A percentile compares a stretch with the other conserved stretches of the same genome.
Conservation (phyloP, 2,329 filamentous ascomycete genomes). For the Sarocladium oryzae region DNA sequence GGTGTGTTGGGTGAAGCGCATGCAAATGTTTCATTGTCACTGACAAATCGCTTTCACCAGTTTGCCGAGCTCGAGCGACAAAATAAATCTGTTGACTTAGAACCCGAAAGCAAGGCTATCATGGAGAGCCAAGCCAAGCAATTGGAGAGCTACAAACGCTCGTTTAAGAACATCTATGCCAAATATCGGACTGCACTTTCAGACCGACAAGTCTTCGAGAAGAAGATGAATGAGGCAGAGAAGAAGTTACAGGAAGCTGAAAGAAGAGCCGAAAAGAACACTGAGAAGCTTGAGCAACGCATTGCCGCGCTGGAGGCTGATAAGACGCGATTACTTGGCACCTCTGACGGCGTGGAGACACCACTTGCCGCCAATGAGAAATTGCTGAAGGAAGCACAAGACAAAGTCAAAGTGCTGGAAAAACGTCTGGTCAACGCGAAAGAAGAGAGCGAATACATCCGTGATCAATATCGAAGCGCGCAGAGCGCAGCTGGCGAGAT, state of each 20-base stretch:
- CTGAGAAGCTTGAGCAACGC: slow-evolving; percentile 13
- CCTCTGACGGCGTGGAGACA: slow-evolving; percentile 17
- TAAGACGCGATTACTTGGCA: slow-evolving; percentile 19
- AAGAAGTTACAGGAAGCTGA: slow-evolving; percentile 25
- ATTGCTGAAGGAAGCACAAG: slow-evolving; percentile 29
- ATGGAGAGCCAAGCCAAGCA: slow-evolving; percentile 39
- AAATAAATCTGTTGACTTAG: slow-evolving; percentile 20
- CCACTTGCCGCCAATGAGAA: slow-evolving; percentile 21
- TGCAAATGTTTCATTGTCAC: too few relatives aligned
- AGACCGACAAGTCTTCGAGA: slow-evolving; percentile 43
- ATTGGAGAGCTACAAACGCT: slow-evolving; percentile 38
- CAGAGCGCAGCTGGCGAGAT: slow-evolving; percentile 45
- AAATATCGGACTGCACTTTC: slow-evolving; percentile 43
- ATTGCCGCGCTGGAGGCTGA: slow-evolving; percentile 30
- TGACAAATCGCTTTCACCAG: slow-evolving; percentile 7
- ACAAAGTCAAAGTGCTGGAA: slow-evolving; percentile 34
- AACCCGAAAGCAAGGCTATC: slow-evolving; percentile 31
- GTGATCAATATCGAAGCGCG: slow-evolving; percentile 52
- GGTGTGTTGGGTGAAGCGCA: slow-evolving; percentile 22
- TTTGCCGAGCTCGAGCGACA: slow-evolving; percentile 24
- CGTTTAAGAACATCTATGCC: slow-evolving; percentile 37
- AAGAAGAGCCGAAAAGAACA: slow-evolving; percentile 27
- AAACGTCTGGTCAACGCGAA: slow-evolving; percentile 33
- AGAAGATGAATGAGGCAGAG: slow-evolving; percentile 35
- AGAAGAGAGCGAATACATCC: slow-evolving; percentile 49